Percentiles rank a stretch among this genome's conserved stretches.
Conservation (phyloP, 2,329 filamentous ascomycete genomes). For the Cytospora piceicola region DNA sequence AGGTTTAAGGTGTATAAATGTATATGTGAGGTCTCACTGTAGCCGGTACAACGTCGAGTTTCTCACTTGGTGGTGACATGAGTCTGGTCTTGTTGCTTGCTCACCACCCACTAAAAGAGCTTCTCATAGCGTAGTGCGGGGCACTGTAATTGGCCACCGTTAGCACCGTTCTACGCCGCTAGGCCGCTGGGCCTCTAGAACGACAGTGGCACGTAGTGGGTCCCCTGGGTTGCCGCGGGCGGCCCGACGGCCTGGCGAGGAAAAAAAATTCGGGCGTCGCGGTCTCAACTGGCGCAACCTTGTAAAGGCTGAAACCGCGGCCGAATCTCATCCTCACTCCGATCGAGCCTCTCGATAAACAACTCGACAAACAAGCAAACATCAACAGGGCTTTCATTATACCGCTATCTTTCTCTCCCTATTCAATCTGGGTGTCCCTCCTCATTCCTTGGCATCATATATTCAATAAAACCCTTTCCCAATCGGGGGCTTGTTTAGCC, state of each 20-base stretch:
- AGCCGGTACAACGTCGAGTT: not conserved
- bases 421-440: not conserved
- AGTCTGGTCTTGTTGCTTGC: not conserved
- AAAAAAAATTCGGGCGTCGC: not conserved
- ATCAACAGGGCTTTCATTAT: constrained; percentile 1
- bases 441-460: not conserved
- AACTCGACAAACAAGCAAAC: constrained; percentile 5
- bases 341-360: not conserved
- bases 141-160: constrained; percentile 9
- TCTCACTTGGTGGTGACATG: not conserved
- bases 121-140: constrained; percentile 12
- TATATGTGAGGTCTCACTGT: not conserved
- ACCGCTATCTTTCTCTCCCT: not conserved
- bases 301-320: not conserved
- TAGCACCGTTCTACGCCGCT: not conserved
- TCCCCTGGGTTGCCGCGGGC: not conserved
- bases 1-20: not conserved
- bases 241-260: not conserved
- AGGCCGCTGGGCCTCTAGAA: constrained; percentile 6
- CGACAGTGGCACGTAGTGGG: constrained; percentile 4
- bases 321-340: not conserved
- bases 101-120: not conserved
- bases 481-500: constrained; percentile 2
- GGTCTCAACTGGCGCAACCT: not conserved
- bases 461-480: not conserved